Evolutionary conservation across 169 alveolate species (phyloP), one percentile per base, ranked within the genome.

Genomic region (Eimeria zaria): DNA sequence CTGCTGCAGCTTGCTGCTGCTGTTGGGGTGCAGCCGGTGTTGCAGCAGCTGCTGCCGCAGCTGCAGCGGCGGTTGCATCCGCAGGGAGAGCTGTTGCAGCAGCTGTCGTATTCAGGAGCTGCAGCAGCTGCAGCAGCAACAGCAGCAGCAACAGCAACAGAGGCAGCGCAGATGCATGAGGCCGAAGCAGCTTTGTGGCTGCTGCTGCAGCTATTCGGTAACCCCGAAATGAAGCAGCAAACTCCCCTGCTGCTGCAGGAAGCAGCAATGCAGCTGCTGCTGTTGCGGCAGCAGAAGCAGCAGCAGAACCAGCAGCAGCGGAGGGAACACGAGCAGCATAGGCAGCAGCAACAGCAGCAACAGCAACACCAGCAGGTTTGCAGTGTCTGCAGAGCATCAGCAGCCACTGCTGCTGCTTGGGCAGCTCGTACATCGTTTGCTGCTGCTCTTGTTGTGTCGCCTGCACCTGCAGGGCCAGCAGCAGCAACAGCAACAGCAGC

Each of bases 1-100:
- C 36, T 74, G 87, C 87, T 74, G 87, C 87, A 74, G 58, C 55
- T 74, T 44, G 48, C 87, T 74, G 87, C 87, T 74, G 87, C 87
- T 44, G 87, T 74, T 44, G 87, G 87, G 27, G 87, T 74, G 87
- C 62, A 39, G n/a, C 87, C 87, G 62, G 60, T 74, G 58, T 60
- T 41, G 58, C 62, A 74, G 87, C 87, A 16, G 48, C 58, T 74
- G 87, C 51, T 74, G 20, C 87, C 41, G 60, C 48, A 44, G 87
- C 87, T 74, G 87, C 87, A 74, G 58, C 62, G 12, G 87, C 87
- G 8, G 87, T 30, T 74, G 55, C n/a, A 74, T 30, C 36, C n/a
- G 62, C n/a, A 44, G 11, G 87, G 87, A 11, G 33, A 39, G 60
- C 27, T 39, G 51, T n/a, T 74, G 87, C 87, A 39, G 87, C 58